Evolutionary conservation across 768 basidiomycete genomes (phyloP), one percentile per base, ranked within the genome.

Genomic region (Lentinula aciculospora): DNA sequence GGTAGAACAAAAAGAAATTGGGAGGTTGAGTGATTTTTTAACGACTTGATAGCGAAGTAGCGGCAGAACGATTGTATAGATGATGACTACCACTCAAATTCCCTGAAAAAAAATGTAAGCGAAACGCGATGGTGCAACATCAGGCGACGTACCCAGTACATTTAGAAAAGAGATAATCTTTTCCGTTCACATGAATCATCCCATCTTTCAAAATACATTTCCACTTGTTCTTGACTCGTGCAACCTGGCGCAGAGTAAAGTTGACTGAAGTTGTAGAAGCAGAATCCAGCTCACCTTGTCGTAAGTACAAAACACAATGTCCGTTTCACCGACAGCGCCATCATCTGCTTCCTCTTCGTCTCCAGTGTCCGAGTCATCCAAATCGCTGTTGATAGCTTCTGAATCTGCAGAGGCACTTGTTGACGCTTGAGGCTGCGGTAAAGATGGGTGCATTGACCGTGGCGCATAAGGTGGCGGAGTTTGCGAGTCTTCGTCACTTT

Each of bases 191-290:
- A 64, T 94, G 92, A 61, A 98, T 91, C 87, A 98, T 93, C 3
- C 97, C 97, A 63, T 98, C 97, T 73, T 97, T 97, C 53, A 99
- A 80, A 23, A 92, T 86, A 60, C 94, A 95, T 78, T 98, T 99
- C 97, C 97, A 99, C 76, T 98, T 99, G 76, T 97, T 98, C 76
- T 98, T 99, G 25, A 98, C 96, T n/a, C 97, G 82, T 44, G 95
- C 94, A 34, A 98, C 96, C 95, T 98, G 63, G 29, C 42, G 17
- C 37, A 50, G 19, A 31, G n/a, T 5, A 10, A 12, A 36, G 15
- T 17, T 6, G 13, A 10, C n/a, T 15, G 10, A 21, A 32, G 17
- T 4, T 13, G 19, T 23, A 9, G 13, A 21, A 28, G 12, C 7
- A n/a, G 53, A 25, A 25, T 42, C 31, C 21, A 19, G 10, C 77